phyloP scores from a whole-genome alignment of 2,329 filamentous ascomycete species.

The Pyrenophora seminiperda region DNA sequence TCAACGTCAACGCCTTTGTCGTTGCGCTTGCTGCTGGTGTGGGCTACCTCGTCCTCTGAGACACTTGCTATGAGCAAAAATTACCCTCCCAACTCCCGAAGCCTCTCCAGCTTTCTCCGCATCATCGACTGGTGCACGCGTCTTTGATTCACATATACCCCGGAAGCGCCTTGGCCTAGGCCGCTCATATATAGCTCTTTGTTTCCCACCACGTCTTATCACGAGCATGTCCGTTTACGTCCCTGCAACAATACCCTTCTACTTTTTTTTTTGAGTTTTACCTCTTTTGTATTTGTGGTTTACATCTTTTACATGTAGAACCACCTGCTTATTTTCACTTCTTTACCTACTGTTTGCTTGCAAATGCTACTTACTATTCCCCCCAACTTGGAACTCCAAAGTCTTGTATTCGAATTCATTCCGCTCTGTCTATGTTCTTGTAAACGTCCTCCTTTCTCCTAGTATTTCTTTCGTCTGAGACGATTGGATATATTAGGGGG shows the following conservation, averaged over 20 bases:
- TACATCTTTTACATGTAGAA: too few relatives aligned
- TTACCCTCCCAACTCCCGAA: constrained; percentile 6
- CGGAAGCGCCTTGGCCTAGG: constrained; percentile 27
- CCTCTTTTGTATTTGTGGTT: too few relatives aligned
- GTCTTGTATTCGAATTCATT: not conserved
- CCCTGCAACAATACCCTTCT: constrained; percentile 15
- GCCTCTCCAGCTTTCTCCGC: constrained; percentile 25
- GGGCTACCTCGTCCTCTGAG: constrained; percentile 46
- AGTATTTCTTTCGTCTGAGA: constrained; percentile 33
- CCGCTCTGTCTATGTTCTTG: constrained; percentile 28
- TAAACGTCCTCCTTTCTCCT: constrained; percentile 28
- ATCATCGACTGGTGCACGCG: constrained; percentile 39
- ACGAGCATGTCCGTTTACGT: constrained; percentile 28
- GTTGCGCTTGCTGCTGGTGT: constrained; percentile 39
- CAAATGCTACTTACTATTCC: constrained; percentile 7
- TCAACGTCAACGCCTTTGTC: constrained; percentile 40
- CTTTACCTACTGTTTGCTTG: constrained; percentile 2
- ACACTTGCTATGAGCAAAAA: constrained; percentile 15
- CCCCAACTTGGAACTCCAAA: constrained; percentile 14
- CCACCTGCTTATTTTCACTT: constrained; percentile 2
- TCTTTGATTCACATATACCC: constrained; percentile 30
- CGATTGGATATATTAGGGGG: constrained; percentile 38
- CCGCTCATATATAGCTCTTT: constrained; percentile 12
- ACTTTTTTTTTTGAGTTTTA: too few relatives aligned
- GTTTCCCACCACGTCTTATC: constrained; percentile 26